These are phyloP conservation scores for Xylaria sp. DNA, from an alignment of 2,329 filamentous ascomycete species.

Conservation along the genomic window DNA sequence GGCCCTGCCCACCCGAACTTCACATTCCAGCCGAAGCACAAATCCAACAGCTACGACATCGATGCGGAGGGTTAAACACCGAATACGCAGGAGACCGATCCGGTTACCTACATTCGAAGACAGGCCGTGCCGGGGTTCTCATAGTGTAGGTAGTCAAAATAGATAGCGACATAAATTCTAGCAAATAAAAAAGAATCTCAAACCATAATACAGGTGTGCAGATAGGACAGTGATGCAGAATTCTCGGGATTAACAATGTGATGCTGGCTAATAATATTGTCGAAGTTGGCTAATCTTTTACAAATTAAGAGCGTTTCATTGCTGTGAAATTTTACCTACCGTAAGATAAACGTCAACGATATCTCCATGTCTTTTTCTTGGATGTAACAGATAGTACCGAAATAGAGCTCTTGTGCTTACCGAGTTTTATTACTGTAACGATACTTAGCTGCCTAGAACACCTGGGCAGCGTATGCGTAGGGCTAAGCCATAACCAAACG, in stretches of 20 bases:
- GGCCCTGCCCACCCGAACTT: slow-evolving; percentile 90
- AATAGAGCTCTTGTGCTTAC: not conserved
- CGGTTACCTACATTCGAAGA: not conserved
- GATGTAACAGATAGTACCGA: too few relatives aligned
- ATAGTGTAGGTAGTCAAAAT: not conserved
- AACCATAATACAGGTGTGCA: not conserved
- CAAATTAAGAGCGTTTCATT: not conserved
- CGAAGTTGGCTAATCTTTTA: not conserved
- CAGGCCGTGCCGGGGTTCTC: not conserved
- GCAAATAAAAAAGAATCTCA: not conserved
- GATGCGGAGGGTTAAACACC: slow-evolving; percentile 74
- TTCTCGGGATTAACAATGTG: not conserved
- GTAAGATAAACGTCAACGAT: too few relatives aligned
- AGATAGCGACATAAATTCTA: not conserved
- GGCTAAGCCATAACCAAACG: slow-evolving; percentile 7
- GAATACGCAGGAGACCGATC: not conserved
- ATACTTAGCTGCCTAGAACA: not conserved
- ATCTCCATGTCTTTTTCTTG: too few relatives aligned
- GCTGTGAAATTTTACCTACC: too few relatives aligned
- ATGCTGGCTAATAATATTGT: not conserved
- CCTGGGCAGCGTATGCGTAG: not conserved
- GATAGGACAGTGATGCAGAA: not conserved
- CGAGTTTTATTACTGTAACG: not conserved
- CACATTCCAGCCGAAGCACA: slow-evolving; percentile 97
- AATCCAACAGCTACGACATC: slow-evolving; percentile 88